Conservation (phyloP, 441 rosid species). For the Caryocar brasiliense region DNA sequence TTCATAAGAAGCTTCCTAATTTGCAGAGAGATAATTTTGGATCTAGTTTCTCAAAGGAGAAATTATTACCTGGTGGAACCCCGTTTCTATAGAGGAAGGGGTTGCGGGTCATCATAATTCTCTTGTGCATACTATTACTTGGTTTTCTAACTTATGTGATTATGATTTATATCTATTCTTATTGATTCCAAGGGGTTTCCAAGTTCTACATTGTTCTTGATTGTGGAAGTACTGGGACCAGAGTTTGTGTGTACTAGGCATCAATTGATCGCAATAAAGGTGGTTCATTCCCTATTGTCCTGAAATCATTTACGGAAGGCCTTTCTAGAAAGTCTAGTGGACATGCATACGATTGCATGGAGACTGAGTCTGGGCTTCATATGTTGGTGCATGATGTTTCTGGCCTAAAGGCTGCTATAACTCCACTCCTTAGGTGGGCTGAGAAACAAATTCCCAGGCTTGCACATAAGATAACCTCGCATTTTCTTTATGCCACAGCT, state of each 20-base stretch:
- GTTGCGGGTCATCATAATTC: constrained; percentile 38
- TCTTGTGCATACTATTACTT: constrained; percentile 48
- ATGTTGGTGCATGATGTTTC: constrained; percentile 65
- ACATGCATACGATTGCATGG: constrained; percentile 93
- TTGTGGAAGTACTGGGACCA: constrained; percentile 98
- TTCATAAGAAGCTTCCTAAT: constrained; percentile 28
- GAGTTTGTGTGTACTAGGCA: constrained; percentile 74
- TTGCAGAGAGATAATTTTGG: constrained; percentile 49
- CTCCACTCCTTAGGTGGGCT: constrained; percentile 92
- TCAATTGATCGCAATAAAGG: constrained; percentile 47
- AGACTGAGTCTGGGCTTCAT: constrained; percentile 92
- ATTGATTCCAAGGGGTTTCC: constrained; percentile 65
- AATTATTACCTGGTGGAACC: constrained; percentile 37
- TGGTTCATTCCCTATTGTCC: constrained; percentile 55
- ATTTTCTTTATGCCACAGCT: constrained; percentile 87
- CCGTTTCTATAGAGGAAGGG: constrained; percentile 50
- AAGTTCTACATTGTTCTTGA: constrained; percentile 89
- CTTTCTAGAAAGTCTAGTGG: constrained; percentile 57
- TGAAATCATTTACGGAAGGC: constrained; percentile 65
- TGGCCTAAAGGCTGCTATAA: constrained; percentile 66
- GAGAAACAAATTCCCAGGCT: constrained; percentile 74
- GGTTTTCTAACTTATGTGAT: constrained; percentile 45
- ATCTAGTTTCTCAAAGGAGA: constrained; percentile 80
- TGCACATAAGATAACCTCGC: constrained; percentile 68
- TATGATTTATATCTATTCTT: constrained; percentile 46